Conservation (phyloP, 2,329 filamentous ascomycete genomes). For the Clonostachys rosea region DNA sequence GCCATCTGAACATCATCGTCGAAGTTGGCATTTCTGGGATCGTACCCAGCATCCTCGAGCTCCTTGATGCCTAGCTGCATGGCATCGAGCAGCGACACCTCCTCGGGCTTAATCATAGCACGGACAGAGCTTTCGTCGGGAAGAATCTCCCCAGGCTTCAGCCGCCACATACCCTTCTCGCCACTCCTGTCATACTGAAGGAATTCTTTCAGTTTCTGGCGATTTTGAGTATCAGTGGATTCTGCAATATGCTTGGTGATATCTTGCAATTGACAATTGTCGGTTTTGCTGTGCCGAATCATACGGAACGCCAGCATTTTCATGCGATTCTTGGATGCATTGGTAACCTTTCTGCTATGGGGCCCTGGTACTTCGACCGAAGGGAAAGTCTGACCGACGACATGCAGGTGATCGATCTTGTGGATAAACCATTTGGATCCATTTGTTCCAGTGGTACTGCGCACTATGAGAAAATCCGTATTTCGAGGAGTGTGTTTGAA, state of each 20-base stretch:
- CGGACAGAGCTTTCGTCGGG: conserved; percentile 80
- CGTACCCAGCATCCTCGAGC: conserved; percentile 86
- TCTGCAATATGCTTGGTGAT: conserved; percentile 91
- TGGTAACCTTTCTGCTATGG: conserved; percentile 91
- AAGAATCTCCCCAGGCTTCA: conserved; percentile 66
- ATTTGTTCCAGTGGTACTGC: conserved; percentile 73
- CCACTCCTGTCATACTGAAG: conserved; percentile 80
- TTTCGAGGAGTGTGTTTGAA: conserved; percentile 77
- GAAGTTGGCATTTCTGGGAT: conserved; percentile 53
- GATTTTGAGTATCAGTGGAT: conserved; percentile 90
- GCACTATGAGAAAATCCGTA: conserved; percentile 83
- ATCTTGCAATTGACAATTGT: conserved; percentile 70
- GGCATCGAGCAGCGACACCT: conserved; percentile 88
- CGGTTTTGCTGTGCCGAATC: conserved; percentile 69
- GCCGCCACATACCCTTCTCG: conserved; percentile 76
- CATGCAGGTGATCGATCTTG: conserved; percentile 85
- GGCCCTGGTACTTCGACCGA: conserved; percentile 89
- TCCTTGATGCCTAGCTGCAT: conserved; percentile 96
- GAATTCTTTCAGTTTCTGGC: conserved; percentile 96
- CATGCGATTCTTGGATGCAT: conserved; percentile 92
- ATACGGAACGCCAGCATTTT: conserved; percentile 94
- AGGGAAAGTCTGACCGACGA: conserved; percentile 90
- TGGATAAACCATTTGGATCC: conserved; percentile 79
- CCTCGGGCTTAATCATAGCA: conserved; percentile 88
- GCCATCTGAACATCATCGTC: conserved; percentile 63